Base-by-base conservation (phyloP, 106 monocot species). In the Amphibolis antarctica region DNA sequence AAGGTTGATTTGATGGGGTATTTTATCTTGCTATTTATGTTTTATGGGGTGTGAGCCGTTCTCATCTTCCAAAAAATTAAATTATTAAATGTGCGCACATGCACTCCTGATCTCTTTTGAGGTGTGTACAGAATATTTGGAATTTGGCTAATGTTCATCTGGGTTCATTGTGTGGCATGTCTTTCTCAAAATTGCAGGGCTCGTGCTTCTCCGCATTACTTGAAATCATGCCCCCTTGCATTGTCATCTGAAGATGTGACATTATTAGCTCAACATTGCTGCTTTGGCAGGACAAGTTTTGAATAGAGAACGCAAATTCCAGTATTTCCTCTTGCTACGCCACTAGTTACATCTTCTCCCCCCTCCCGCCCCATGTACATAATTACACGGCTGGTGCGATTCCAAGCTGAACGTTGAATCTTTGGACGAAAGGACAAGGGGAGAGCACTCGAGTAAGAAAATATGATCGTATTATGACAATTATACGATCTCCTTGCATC, bases 161-260 rank as follows among this genome's bases (percentile, higher is more conserved):
- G 36, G 36, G 27, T 25, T 3, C 56, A 24, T 10, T 19, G 21
- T 46, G 42, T 54, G 30, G 17, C 21, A 20, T 18, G 20, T 28
- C 14, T 1, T 69, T 70, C 21, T 30, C 24, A 23, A 61, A 18
- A 55, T 26, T 63, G 28, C 75, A 91, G 89, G 69, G 58, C 48
- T 73, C 74, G 81, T 22, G 56, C 45, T 42, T 53, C 74, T 64
- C 50, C 30, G n/a, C 91, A 83, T 47, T 86, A 92, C 50, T 64
- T 92, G 44, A 77, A 66, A 61, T 74, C 69, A 49, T 80, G 75
- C 23, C 53, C 75, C 29, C 53, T 69, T 27, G 28, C 63, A 36
- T 46, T 86, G 44, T 75, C 84, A 44, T 67, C 76, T 22, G 77
- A 84, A 63, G 62, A 82, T 61, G 58, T 81, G 42, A 66, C 63